phyloP scores from a whole-genome alignment of 2,329 filamentous ascomycete species.

The Alternaria triticimaculans region DNA sequence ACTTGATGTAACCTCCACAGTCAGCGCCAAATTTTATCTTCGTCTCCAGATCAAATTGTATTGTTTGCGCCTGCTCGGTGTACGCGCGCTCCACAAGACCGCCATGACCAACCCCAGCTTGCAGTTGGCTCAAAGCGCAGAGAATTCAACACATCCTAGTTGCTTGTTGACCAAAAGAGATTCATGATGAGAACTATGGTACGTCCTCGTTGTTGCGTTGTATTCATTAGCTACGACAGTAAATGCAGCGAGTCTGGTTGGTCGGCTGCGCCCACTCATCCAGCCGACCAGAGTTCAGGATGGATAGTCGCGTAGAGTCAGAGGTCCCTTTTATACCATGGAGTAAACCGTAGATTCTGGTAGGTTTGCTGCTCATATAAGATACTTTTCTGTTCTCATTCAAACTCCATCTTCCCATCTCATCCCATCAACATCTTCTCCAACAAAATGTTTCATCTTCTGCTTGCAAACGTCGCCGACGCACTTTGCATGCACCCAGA shows the following conservation, averaged over 20 bases:
- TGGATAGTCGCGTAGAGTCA: not conserved
- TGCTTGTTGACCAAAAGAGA: not conserved
- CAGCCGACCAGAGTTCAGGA: not conserved
- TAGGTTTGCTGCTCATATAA: not conserved
- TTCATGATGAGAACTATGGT: not conserved
- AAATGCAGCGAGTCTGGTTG: no score
- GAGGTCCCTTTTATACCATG: not conserved
- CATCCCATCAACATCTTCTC: not conserved
- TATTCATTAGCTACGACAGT: no score
- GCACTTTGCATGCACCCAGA: not conserved
- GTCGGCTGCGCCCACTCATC: not conserved
- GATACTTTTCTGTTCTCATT: not conserved
- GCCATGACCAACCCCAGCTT: not conserved
- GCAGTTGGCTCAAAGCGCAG: not conserved
- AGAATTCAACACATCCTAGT: not conserved
- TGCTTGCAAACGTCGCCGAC: not conserved
- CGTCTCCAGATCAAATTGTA: not conserved
- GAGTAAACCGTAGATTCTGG: not conserved
- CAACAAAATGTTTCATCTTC: not conserved
- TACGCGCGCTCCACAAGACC: not conserved
- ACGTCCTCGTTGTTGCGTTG: no score
- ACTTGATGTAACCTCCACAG: not conserved
- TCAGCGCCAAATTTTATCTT: not conserved
- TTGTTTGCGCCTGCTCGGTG: not conserved
- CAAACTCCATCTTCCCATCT: not conserved